These are phyloP conservation scores for Misopates orontium DNA, from an alignment of 257 asterid species.

Conservation along the genomic window DNA sequence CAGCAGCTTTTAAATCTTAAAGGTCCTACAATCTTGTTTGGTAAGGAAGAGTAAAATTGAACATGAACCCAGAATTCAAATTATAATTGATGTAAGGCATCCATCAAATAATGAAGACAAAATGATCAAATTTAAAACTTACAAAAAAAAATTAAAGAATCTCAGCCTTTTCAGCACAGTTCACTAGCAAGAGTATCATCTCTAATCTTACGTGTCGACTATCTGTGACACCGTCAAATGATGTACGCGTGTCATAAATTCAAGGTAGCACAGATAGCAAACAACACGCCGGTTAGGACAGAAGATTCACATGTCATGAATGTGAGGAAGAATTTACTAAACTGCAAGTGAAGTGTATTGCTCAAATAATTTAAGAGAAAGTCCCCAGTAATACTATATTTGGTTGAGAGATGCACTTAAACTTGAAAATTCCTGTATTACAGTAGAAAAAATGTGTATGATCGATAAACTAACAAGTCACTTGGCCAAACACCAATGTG, in stretches of 20 bases:
- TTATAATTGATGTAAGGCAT: slow-evolving; percentile 6
- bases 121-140: no score
- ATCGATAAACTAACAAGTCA: slow-evolving; percentile 12
- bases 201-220: no score
- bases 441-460: slow-evolving; percentile 13
- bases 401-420: not conserved
- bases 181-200: not conserved
- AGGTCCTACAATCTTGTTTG: slow-evolving; percentile 21
- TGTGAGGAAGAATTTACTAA: not conserved
- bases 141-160: no score
- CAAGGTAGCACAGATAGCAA: no score
- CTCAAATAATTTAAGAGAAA: not conserved
- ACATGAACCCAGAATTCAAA: not conserved
- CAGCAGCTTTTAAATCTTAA: slow-evolving; percentile 18
- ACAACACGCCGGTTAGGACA: no score
- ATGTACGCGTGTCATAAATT: no score
- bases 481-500: not conserved
- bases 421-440: slow-evolving; percentile 13
- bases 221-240: no score
- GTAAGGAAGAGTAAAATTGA: slow-evolving; percentile 8
- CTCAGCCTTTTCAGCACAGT: not conserved
- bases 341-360: slow-evolving; percentile 11
- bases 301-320: no score
- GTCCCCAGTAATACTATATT: slow-evolving; percentile 1
- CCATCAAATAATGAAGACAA: no score